Evolutionary conservation across 2,329 filamentous ascomycete genomes (phyloP), one percentile per base, ranked within the genome.

Genomic region (Xylaria hypoxylon): DNA sequence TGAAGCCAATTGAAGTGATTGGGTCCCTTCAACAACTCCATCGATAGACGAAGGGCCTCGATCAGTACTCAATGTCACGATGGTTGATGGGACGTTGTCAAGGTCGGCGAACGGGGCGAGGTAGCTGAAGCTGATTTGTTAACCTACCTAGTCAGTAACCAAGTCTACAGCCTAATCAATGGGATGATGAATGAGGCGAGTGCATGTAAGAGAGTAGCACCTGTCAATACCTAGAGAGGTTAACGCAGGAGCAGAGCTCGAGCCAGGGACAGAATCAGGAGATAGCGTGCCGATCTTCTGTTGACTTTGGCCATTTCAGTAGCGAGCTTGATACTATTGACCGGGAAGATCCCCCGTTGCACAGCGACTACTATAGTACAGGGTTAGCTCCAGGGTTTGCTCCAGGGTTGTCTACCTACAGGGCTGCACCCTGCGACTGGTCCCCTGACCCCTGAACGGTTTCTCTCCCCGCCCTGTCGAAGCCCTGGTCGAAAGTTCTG

Each of bases 291-390:
- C 64, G 65, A 68, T 69, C 68, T 45, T n/a, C n/a, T 47, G 45
- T 53, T 51, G 61, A 44, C 42, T 65, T 53, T 62, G 58, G 64
- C 44, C 58, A 67, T 64, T n/a, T n/a, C n/a, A n/a, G n/a, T 67
- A 65, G 61, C 64, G 55, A 67, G 60, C 61, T 48, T 59, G 57
- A 50, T 65, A 67, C 67, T 70, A 70, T 70, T 67, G 66, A 69
- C 68, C 66, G 68, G 68, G 68, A 65, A 68, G 15, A 42, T 68
- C 53, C 63, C 66, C 70, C 68, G 67, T 70, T 51, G 62, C 48
- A 59, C 62, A 45, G 62, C 53, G 17, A 56, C 28, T 59, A n/a
- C n/a, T n/a, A n/a, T n/a, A n/a, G n/a, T n/a, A 59, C 66, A 69
- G 59, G 35, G 35, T 11, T 38, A 11, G 5, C 13, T 15, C 13